Conservation (phyloP, 2,329 filamentous ascomycete species). For the Dothideomycetidae sp. region DNA sequence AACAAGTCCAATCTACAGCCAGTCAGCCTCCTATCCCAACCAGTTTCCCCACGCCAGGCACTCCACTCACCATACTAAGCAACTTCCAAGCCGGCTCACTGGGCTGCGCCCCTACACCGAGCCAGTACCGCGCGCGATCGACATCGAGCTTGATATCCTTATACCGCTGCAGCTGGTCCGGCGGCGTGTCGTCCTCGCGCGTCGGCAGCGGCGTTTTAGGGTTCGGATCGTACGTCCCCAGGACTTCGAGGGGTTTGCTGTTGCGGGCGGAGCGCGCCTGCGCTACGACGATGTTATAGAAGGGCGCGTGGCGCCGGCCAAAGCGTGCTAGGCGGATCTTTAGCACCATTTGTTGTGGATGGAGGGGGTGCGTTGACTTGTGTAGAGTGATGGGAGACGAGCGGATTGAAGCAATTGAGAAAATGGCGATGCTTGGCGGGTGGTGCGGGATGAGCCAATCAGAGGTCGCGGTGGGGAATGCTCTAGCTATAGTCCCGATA, state of each 20-base stretch:
- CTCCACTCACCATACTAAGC: conserved; percentile 54
- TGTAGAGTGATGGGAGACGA: neutral
- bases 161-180: conserved; percentile 47
- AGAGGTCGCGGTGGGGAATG: neutral
- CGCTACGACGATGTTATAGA: conserved; percentile 95
- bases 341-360: conserved; percentile 52
- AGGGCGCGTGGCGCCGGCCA: conserved; percentile 70
- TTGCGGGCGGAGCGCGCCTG: conserved; percentile 82
- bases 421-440: conserved; percentile 6
- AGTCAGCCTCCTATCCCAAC: neutral
- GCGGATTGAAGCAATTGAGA: neutral
- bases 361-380: neutral
- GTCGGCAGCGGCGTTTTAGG: conserved; percentile 29
- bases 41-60: neutral
- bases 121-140: conserved; percentile 78
- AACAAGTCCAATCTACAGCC: conserved; percentile 27
- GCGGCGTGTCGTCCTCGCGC: conserved; percentile 27
- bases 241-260: conserved; percentile 81
- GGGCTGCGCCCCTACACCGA: conserved; percentile 91
- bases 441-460: no score
- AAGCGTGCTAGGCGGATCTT: conserved; percentile 90
- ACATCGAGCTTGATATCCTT: conserved; percentile 87
- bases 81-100: conserved; percentile 80
- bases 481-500: no score
- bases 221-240: conserved; percentile 51